Conservation (phyloP, 2,329 filamentous ascomycete species). For the Epichloe glyceriae region DNA sequence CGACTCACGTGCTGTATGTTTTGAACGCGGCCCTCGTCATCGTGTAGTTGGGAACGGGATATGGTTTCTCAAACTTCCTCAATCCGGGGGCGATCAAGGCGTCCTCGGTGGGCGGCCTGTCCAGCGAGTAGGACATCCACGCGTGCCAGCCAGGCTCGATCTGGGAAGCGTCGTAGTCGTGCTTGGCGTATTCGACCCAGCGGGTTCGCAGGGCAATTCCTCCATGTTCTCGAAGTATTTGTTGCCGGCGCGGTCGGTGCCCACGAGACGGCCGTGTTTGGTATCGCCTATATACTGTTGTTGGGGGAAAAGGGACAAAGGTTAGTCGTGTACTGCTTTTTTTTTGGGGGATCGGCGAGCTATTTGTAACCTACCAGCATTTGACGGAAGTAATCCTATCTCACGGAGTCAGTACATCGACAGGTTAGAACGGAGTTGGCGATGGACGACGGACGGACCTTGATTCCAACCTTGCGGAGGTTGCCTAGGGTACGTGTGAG, state of each 20-base stretch:
- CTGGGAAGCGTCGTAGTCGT: slow-evolving; percentile 70
- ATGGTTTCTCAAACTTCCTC: slow-evolving; percentile 62
- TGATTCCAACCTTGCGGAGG: slow-evolving; percentile 74
- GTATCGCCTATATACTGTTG: slow-evolving; percentile 74
- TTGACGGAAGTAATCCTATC: slow-evolving; percentile 79
- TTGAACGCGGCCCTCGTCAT: slow-evolving; percentile 69
- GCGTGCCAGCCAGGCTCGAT: slow-evolving; percentile 97
- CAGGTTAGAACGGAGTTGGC: neutral
- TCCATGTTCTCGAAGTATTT: slow-evolving; percentile 96
- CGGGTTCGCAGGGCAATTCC: slow-evolving; percentile 90
- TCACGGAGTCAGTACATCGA: slow-evolving; percentile 4
- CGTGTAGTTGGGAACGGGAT: slow-evolving; percentile 63
- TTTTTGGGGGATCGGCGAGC: slow-evolving; percentile 2
- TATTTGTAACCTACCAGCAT: slow-evolving; percentile 58
- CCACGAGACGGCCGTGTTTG: slow-evolving; percentile 80
- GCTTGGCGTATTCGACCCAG: slow-evolving; percentile 93
- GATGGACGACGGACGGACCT: slow-evolving; percentile 50
- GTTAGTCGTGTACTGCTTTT: neutral
- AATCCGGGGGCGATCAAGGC: slow-evolving; percentile 52
- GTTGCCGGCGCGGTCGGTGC: slow-evolving; percentile 83
- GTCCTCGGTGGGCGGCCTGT: slow-evolving; percentile 73
- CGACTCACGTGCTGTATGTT: slow-evolving; percentile 84
- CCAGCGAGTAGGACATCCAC: slow-evolving; percentile 90
- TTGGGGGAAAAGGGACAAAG: neutral
- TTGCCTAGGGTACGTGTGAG: slow-evolving; percentile 76